A percentile compares a stretch with the other conserved stretches of the same genome.
phyloP scores from a whole-genome alignment of 306 rosid genomes.

The Hylodesmum podocarpum region DNA sequence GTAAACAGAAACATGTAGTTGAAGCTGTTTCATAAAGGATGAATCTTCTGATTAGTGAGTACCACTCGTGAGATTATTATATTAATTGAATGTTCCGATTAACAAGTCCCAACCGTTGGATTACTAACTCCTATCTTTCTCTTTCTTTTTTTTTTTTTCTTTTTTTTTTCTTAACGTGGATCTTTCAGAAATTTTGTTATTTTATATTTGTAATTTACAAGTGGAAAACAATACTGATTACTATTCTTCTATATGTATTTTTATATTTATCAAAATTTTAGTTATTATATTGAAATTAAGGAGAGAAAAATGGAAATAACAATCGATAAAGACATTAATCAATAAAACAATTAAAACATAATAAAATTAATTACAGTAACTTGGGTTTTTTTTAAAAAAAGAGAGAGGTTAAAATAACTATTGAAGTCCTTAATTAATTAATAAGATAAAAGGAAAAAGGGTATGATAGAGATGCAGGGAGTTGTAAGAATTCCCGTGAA shows the following conservation, averaged over 20 bases:
- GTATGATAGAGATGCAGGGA: constrained; percentile 29
- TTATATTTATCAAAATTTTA: not conserved
- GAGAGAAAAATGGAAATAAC: not conserved
- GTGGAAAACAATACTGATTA: not conserved
- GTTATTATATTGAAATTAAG: not conserved
- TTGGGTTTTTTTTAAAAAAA: not conserved
- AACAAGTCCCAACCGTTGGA: not conserved
- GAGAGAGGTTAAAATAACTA: not conserved
- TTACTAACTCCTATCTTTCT: not conserved
- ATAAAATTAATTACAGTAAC: not conserved
- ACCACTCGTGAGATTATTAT: not conserved
- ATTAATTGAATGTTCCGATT: not conserved
- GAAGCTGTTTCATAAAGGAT: not conserved
- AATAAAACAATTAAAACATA: not conserved
- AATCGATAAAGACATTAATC: not conserved
- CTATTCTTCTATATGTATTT: not conserved
- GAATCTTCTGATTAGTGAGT: not conserved
- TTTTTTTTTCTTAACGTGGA: not conserved
- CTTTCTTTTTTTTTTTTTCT: not conserved
- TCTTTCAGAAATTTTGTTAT: too few relatives aligned
- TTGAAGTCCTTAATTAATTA: not conserved
- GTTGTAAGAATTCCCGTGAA: constrained; percentile 11
- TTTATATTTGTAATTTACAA: not conserved
- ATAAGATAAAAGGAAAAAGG: not conserved
- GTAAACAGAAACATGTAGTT: too few relatives aligned